Conservation (phyloP, 2,329 filamentous ascomycete genomes). For the Xylariaceae sp. region DNA sequence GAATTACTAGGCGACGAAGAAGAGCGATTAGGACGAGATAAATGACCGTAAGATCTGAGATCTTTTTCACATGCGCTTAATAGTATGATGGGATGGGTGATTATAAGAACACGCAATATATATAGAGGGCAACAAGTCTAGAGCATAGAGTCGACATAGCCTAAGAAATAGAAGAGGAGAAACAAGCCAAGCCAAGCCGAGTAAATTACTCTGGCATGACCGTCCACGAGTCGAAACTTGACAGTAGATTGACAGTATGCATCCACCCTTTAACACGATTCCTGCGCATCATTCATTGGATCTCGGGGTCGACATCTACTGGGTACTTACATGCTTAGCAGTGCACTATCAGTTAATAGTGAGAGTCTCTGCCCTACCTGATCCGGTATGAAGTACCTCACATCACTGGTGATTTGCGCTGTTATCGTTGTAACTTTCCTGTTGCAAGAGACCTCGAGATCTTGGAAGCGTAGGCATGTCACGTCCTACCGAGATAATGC, state of each 20-base stretch:
- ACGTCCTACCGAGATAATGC: too few relatives aligned
- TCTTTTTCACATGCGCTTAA: background rate
- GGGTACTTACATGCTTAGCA: too few relatives aligned
- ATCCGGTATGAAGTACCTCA: too few relatives aligned
- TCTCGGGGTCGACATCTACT: background rate
- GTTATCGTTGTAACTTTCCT: too few relatives aligned
- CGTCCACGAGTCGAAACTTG: background rate
- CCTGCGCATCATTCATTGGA: background rate
- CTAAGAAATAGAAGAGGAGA: background rate
- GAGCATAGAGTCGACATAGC: background rate
- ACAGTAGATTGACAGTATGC: background rate
- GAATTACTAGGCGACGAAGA: conserved; percentile 69
- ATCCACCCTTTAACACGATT: background rate
- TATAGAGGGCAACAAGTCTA: background rate
- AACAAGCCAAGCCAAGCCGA: too few relatives aligned
- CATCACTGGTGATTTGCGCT: too few relatives aligned
- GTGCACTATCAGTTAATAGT: too few relatives aligned
- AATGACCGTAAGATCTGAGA: conserved; percentile 26
- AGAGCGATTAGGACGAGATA: conserved; percentile 71
- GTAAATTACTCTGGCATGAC: background rate
- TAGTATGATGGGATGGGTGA: background rate
- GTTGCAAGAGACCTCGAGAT: too few relatives aligned
- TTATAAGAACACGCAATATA: background rate
- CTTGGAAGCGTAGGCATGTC: too few relatives aligned
- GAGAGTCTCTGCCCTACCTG: too few relatives aligned